These are phyloP conservation scores for Melanogaster broomeanus DNA, from an alignment of 768 basidiomycete genomes.

Conservation along the genomic window DNA sequence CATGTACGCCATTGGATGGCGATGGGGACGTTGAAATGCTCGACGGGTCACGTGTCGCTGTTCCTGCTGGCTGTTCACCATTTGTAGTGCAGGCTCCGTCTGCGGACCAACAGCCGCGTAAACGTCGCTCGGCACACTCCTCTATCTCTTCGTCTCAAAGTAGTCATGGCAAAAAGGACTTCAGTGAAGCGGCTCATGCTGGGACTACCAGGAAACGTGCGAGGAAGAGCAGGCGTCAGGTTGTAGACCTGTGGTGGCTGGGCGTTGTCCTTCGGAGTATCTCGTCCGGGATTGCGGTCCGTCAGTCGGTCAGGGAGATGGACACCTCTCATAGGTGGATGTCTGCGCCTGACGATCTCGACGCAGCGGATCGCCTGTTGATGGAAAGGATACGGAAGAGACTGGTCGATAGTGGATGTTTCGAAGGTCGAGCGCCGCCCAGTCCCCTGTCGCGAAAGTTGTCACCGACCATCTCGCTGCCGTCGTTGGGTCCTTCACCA, in stretches of 20 bases:
- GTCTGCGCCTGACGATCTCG: slow-evolving; percentile 10
- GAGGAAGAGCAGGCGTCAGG: slow-evolving; percentile 32
- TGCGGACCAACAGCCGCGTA: slow-evolving; percentile 19
- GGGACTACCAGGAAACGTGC: slow-evolving; percentile 27
- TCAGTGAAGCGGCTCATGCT: not conserved
- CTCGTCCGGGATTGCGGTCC: slow-evolving; percentile 20
- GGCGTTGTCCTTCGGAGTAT: slow-evolving; percentile 39
- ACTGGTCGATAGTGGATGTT: slow-evolving; percentile 34
- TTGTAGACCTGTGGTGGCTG: slow-evolving; percentile 38
- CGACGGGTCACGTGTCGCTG: slow-evolving; percentile 22
- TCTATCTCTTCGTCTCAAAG: slow-evolving; percentile 25
- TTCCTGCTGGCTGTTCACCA: not conserved
- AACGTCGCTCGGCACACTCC: slow-evolving; percentile 36
- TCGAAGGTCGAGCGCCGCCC: slow-evolving; percentile 18
- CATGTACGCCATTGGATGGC: slow-evolving; percentile 27
- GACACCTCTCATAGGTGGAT: slow-evolving; percentile 2
- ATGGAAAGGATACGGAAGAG: slow-evolving; percentile 33
- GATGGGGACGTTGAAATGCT: slow-evolving; percentile 27
- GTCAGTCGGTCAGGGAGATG: slow-evolving; percentile 1
- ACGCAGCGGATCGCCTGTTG: slow-evolving; percentile 35
- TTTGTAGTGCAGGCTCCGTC: slow-evolving; percentile 4
- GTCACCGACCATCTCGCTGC: slow-evolving; percentile 23
- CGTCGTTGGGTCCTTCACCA: slow-evolving; percentile 13
- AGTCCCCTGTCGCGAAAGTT: slow-evolving; percentile 22
- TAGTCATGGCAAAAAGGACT: slow-evolving; percentile 11